Conservation (phyloP, 1,139 yeast species). For the Candida sp. region DNA sequence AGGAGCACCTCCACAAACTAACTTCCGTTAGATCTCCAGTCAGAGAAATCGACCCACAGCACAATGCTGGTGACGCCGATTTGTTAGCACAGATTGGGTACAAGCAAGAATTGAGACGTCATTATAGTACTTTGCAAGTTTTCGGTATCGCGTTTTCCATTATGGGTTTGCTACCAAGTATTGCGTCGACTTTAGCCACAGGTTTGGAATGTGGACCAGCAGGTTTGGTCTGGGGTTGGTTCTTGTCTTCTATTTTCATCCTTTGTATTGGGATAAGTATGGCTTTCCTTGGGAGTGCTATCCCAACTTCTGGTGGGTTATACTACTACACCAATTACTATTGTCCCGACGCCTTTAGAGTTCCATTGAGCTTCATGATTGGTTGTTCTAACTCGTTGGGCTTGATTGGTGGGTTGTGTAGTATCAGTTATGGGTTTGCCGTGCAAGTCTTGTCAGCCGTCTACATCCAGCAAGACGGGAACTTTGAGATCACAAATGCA, state of each 20-base stretch:
- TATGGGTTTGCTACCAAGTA: constrained; percentile 55
- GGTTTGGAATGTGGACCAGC: constrained; percentile 47
- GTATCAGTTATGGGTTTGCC: constrained; percentile 44
- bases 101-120: constrained; percentile 53
- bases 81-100: constrained; percentile 57
- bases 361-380: constrained; percentile 49
- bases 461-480: constrained; percentile 31
- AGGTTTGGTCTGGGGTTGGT: constrained; percentile 75
- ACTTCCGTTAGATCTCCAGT: constrained; percentile 28
- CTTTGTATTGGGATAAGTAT: constrained; percentile 63
- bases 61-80: constrained; percentile 44
- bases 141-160: constrained; percentile 58
- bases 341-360: constrained; percentile 33
- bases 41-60: constrained; percentile 28
- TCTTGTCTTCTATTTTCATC: constrained; percentile 60
- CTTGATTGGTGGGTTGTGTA: constrained; percentile 40
- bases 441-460: constrained; percentile 40
- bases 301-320: constrained; percentile 76
- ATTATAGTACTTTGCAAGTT: constrained; percentile 51
- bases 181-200: constrained; percentile 37
- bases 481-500: constrained; percentile 33
- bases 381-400: constrained; percentile 43
- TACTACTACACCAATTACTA: constrained; percentile 57
- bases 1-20: constrained; percentile 24
- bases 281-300: constrained; percentile 68